A percentile compares a stretch with the other conserved stretches of the same genome.
phyloP scores from a whole-genome alignment of 345 rosid genomes.

The Geranium rotundifolium region DNA sequence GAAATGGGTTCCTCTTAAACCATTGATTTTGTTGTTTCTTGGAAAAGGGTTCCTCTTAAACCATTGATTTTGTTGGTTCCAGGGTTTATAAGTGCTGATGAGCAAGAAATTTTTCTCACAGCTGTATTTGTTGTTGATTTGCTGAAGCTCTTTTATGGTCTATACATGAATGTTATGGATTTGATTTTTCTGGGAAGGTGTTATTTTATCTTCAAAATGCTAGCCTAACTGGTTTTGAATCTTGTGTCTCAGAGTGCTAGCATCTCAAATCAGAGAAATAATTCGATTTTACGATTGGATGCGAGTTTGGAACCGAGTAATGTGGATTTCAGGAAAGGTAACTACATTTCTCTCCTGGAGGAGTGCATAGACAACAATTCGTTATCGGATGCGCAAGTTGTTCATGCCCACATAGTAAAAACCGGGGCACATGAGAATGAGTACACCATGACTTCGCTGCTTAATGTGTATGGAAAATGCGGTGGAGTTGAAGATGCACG shows the following conservation, averaged over 20 bases:
- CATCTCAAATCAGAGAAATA: not conserved
- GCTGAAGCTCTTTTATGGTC: too few species aligned
- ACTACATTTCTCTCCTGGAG: too few species aligned
- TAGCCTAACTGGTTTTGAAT: not conserved
- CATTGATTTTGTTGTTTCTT: not conserved
- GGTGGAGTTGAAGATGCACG: conserved; percentile 28
- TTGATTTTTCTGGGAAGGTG: not conserved
- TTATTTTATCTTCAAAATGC: not conserved
- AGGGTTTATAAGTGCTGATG: too few species aligned
- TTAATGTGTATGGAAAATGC: conserved; percentile 41
- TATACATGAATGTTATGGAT: not conserved
- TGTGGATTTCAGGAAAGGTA: too few species aligned
- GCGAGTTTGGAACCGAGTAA: too few species aligned
- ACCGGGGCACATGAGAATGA: conserved; percentile 25
- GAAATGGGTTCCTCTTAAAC: too few species aligned
- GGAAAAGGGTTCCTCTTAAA: too few species aligned
- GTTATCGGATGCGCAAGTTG: conserved; percentile 15
- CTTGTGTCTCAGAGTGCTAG: not conserved
- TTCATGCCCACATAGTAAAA: conserved; percentile 45
- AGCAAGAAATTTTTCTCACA: too few species aligned
- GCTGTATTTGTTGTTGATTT: too few species aligned
- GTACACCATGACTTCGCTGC: conserved; percentile 29
- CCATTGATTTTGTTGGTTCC: not conserved
- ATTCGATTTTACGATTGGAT: too few species aligned
- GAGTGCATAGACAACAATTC: conserved; percentile 17